Percentiles rank a stretch among this genome's conserved stretches.
phyloP scores from a whole-genome alignment of 2,329 filamentous ascomycete species.

The Fusarium compactum region DNA sequence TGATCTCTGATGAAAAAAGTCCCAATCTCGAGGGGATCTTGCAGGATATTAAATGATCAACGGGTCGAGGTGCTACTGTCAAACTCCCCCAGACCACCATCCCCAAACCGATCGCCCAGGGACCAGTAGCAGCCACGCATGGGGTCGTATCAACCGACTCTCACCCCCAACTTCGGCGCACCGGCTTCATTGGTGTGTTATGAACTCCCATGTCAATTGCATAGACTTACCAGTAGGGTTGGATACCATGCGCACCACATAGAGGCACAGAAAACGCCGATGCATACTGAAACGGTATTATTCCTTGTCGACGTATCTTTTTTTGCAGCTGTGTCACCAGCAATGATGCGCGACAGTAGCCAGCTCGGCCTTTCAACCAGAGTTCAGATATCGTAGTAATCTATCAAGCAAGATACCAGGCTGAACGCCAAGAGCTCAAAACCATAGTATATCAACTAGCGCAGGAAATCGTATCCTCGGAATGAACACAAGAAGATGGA shows the following conservation, averaged over 20 bases:
- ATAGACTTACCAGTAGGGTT: slow-evolving; percentile 9
- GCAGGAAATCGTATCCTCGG: slow-evolving; percentile 8
- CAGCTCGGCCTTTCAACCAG: not conserved
- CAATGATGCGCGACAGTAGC: not conserved
- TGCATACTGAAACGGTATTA: slow-evolving; percentile 23
- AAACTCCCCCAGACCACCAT: slow-evolving; percentile 32
- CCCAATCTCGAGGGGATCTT: slow-evolving; percentile 34
- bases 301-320: slow-evolving; percentile 10
- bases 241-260: slow-evolving; percentile 16
- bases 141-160: slow-evolving; percentile 40
- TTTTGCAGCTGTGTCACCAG: not conserved
- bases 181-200: slow-evolving; percentile 41
- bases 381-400: not conserved
- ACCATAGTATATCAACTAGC: slow-evolving; percentile 5
- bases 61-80: slow-evolving; percentile 22
- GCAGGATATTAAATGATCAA: slow-evolving; percentile 44
- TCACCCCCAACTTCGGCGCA: slow-evolving; percentile 37
- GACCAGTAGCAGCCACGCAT: slow-evolving; percentile 26
- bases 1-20: slow-evolving; percentile 22
- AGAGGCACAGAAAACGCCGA: slow-evolving; percentile 22
- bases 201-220: slow-evolving; percentile 35
- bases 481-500: slow-evolving; percentile 19
- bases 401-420: not conserved
- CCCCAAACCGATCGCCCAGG: slow-evolving; percentile 28
- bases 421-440: not conserved